Conservation (phyloP, 2,329 filamentous ascomycete species). For the Colletotrichum australisinense region DNA sequence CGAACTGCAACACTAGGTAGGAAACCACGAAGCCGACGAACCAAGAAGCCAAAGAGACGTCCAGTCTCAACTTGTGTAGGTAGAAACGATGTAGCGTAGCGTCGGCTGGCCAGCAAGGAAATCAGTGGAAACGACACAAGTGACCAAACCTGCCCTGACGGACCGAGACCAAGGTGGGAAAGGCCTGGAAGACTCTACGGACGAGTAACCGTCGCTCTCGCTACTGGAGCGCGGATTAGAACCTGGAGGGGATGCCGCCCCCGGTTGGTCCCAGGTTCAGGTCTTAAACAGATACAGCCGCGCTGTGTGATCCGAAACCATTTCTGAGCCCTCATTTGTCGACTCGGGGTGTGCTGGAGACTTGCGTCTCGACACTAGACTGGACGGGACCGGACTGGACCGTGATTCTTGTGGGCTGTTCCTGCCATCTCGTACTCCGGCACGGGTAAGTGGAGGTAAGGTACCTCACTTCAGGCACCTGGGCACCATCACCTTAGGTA, state of each 20-base stretch:
- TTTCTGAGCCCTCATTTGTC: conserved; percentile 26
- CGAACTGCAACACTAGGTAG: neutral
- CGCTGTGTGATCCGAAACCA: conserved; percentile 28
- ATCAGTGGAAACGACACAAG: neutral
- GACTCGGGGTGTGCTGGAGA: conserved; percentile 6
- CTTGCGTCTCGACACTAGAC: conserved; percentile 21
- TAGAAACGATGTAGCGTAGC: neutral
- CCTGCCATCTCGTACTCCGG: neutral
- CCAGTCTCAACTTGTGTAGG: neutral
- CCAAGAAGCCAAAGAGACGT: neutral
- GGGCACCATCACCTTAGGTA: neutral
- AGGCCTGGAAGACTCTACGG: neutral
- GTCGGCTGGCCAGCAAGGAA: neutral
- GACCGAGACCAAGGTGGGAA: neutral
- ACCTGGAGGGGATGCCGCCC: neutral
- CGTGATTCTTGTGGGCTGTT: conserved; percentile 20
- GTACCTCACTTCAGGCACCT: neutral
- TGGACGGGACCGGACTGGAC: conserved; percentile 32
- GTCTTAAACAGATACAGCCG: conserved; percentile 17
- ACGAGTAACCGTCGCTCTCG: neutral
- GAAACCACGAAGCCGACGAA: neutral
- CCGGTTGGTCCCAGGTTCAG: conserved; percentile 5
- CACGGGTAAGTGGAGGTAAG: neutral
- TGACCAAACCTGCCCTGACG: neutral
- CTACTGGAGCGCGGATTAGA: neutral